Conservation (phyloP, 106 monocot genomes). For the Acorus gramineus region DNA sequence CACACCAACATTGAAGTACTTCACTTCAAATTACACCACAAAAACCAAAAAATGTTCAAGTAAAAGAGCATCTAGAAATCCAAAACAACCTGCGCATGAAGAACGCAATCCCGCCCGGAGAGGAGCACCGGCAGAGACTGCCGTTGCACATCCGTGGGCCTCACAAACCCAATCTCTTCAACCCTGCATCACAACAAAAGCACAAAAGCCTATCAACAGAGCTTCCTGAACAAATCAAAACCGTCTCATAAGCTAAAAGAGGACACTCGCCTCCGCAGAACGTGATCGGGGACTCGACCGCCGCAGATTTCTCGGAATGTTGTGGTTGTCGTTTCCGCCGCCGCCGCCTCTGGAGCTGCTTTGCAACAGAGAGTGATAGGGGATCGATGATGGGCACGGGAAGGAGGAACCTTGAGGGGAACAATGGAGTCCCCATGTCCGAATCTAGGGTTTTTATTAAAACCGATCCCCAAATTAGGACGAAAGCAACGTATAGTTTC, state of each 20-base stretch:
- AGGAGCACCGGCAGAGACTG: constrained; percentile 19
- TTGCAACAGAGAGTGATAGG: too few relatives aligned
- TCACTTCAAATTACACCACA: not conserved
- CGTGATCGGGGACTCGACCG: constrained; percentile 14
- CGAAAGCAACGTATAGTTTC: too few relatives aligned
- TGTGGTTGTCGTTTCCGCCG: not conserved
- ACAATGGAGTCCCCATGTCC: too few relatives aligned
- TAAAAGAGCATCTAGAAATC: not conserved
- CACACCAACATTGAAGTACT: too few relatives aligned
- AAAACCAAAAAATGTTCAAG: not conserved
- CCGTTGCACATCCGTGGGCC: constrained; percentile 23
- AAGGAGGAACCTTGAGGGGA: too few relatives aligned
- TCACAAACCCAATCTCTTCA: constrained; percentile 20
- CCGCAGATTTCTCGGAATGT: constrained; percentile 14
- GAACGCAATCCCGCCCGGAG: constrained; percentile 18
- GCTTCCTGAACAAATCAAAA: not conserved
- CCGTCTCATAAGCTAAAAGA: not conserved
- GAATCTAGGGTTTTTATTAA: too few relatives aligned
- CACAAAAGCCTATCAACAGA: not conserved
- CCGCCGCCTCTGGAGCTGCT: too few relatives aligned
- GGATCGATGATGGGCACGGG: too few relatives aligned
- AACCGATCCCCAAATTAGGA: too few relatives aligned
- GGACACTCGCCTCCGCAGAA: constrained; percentile 7
- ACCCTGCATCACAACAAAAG: constrained; percentile 9
- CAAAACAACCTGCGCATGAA: constrained; percentile 24